Conservation (phyloP, 345 rosid genomes). For the Orychophragmus violaceus region DNA sequence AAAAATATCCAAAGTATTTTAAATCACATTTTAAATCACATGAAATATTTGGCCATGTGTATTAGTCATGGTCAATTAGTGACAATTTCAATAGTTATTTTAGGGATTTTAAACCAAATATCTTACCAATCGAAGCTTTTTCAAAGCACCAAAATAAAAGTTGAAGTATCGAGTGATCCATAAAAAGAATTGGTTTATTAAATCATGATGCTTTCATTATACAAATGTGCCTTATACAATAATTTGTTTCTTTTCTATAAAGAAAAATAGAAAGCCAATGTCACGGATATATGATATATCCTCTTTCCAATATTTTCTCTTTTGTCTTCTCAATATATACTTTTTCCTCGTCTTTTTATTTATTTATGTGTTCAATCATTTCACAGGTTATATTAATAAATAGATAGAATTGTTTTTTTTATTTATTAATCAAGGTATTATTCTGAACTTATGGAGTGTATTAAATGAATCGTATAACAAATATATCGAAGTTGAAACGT, state of each 20-base stretch:
- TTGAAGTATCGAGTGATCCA: not conserved
- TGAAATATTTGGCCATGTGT: not conserved
- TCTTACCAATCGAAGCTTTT: not conserved
- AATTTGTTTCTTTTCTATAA: conserved; percentile 10
- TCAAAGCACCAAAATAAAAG: conserved; percentile 5
- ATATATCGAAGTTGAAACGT: too few species aligned
- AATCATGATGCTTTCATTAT: not conserved
- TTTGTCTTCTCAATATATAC: not conserved
- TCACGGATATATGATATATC: too few species aligned
- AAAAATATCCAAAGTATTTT: not conserved
- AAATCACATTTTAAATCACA: not conserved
- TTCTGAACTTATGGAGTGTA: too few species aligned
- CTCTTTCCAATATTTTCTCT: not conserved
- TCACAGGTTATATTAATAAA: too few species aligned
- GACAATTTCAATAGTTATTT: not conserved
- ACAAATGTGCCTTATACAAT: not conserved
- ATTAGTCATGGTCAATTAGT: not conserved
- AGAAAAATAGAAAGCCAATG: conserved; percentile 14
- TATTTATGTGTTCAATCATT: not conserved
- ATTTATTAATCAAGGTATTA: too few species aligned
- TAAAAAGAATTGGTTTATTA: not conserved
- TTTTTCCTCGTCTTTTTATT: not conserved
- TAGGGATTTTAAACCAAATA: not conserved
- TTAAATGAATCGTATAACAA: too few species aligned
- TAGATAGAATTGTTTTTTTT: too few species aligned